phyloP scores from a whole-genome alignment of 495 filamentous ascomycete genomes.

The Ramalina intermedia region DNA sequence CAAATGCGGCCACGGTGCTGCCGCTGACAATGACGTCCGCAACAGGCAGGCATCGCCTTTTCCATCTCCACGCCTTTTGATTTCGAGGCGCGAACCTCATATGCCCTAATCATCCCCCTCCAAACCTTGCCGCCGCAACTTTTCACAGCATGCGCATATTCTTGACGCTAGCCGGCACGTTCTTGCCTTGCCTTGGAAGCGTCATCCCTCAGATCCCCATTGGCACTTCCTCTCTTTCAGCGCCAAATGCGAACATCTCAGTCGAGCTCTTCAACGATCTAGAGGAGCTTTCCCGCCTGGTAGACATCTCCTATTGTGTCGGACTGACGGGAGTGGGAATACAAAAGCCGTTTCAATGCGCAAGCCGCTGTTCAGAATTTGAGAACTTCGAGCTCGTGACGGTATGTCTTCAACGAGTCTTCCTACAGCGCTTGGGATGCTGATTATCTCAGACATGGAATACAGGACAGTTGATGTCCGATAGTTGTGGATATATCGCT shows the following conservation, averaged over 20 bases:
- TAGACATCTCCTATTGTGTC: constrained; percentile 93
- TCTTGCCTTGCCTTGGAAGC: no score
- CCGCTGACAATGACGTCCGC: no score
- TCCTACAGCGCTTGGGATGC: not conserved
- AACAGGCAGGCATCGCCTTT: no score
- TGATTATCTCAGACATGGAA: constrained; percentile 54
- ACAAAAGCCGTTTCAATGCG: constrained; percentile 65
- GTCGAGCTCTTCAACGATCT: constrained; percentile 59
- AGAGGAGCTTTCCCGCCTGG: constrained; percentile 72
- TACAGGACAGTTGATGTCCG: constrained; percentile 71
- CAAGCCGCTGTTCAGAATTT: constrained; percentile 72
- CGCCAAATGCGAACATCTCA: constrained; percentile 31
- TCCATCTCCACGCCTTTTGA: no score
- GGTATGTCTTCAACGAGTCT: constrained; percentile 22
- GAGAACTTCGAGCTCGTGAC: constrained; percentile 59
- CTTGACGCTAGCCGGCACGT: no score
- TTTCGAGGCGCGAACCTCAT: no score
- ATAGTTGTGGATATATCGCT: constrained; percentile 89
- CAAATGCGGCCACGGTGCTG: no score
- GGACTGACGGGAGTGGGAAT: constrained; percentile 61
- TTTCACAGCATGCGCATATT: no score
- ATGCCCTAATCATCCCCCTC: no score
- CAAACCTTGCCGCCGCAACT: no score
- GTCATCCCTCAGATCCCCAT: no score
- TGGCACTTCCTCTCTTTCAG: no score